Base-by-base conservation (phyloP, 2,329 filamentous ascomycete species). In the Fusarium verticillioides region DNA sequence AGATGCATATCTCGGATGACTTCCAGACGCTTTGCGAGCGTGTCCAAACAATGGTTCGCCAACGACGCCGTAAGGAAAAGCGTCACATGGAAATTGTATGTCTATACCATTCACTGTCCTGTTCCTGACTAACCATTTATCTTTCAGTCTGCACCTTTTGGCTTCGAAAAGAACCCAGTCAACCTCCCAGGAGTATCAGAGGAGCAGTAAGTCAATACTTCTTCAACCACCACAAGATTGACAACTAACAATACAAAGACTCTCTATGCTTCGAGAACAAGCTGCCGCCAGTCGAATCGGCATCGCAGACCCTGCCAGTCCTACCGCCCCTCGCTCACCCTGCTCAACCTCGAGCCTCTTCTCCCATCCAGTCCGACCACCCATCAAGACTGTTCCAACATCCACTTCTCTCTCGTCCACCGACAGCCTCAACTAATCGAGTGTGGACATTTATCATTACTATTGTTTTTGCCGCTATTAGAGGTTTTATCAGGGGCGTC, bases 141-240 rank as follows among this genome's bases (percentile, higher is more conserved):
- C n/a, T 30, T 47, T n/a, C 67, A 90, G 89, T 90, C 88, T 56
- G 85, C 85, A 15, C 89, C 89, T 1, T 91, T 88, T 80, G 84
- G 90, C 78, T 87, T 90, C 76, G 87, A 87, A 77, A 85, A 85
- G 65, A 87, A 89, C 76, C 81, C 84, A n/a, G 82, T 87, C 44
- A 81, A 80, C 47, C 81, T 91, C 19, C 87, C 88, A 5, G 89
- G 89, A 43, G 82, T 90, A 46, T 87, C 86, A 50, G 84, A 89
- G 72, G 87, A 90, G 74, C 88, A 91, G 88, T 90, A 84, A 80
- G 88, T 83, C 10, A 43, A 44, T 46, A 36, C 36, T n/a, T 47
- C 19, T 36, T 36, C 47, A 32, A 60, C 9, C 23, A 23, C 53
- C 28, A 46, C 34, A 54, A 40, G 4, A 37, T 5, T 12, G 26